Conservation (phyloP, 73 alveolate species). For the Effrenium voratum region DNA sequence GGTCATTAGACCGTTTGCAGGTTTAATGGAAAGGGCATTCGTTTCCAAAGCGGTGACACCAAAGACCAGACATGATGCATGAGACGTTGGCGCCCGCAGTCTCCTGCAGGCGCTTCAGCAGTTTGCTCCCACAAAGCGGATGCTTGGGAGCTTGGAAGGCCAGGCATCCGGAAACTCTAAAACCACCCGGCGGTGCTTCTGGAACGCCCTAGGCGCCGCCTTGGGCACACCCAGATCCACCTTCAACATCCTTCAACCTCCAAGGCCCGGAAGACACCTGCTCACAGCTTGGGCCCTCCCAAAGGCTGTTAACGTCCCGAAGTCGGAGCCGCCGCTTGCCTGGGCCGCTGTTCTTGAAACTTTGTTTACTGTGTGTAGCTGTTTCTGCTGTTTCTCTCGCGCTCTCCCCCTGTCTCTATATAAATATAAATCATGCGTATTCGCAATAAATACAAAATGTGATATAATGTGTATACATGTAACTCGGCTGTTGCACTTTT, state of each 20-base stretch:
- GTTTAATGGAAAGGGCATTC: too few relatives aligned
- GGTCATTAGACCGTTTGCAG: too few relatives aligned
- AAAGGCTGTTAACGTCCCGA: conserved; percentile 15
- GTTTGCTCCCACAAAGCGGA: conserved; percentile 59
- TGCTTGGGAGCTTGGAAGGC: conserved; percentile 48
- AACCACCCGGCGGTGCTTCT: conserved; percentile 24
- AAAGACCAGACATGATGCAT: too few relatives aligned
- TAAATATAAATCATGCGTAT: too few relatives aligned
- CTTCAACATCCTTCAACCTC: conserved; percentile 44
- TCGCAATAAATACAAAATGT: too few relatives aligned
- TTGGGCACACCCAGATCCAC: conserved; percentile 44
- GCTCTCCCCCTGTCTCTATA: too few relatives aligned
- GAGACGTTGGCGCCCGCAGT: conserved; percentile 15
- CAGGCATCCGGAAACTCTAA: conserved; percentile 28
- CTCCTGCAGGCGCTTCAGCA: conserved; percentile 71
- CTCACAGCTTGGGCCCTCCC: neutral
- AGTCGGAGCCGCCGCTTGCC: conserved; percentile 67
- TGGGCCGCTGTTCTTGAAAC: neutral
- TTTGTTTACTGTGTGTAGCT: neutral
- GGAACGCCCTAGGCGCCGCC: conserved; percentile 30
- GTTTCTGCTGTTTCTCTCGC: too few relatives aligned
- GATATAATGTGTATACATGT: too few relatives aligned
- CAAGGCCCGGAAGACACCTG: neutral
- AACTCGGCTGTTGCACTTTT: too few relatives aligned
- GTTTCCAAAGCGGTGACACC: too few relatives aligned